Evolutionary conservation across 208 protist genomes (phyloP).

Genomic region (Entamoeba histolytica): DNA sequence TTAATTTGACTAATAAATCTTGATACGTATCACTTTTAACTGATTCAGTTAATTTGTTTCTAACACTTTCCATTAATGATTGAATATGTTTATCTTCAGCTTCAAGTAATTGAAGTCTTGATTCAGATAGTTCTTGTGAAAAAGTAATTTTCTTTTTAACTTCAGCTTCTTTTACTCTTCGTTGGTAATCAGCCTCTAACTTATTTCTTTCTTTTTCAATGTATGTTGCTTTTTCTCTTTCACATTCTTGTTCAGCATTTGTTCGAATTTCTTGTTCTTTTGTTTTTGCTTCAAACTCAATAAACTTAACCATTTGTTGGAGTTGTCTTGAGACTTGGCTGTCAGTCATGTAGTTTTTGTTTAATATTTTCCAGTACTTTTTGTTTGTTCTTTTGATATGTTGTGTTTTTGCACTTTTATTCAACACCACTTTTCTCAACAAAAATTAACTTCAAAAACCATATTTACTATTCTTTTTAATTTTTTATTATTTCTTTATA

Average conservation of each 20-base stretch:
- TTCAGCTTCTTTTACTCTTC: not conserved
- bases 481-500: no score
- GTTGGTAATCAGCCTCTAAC: not conserved
- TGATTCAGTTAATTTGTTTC: not conserved
- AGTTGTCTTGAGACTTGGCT: not conserved
- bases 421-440: no score
- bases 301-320: not conserved
- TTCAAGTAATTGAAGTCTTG: not conserved
- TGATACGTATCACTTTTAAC: not conserved
- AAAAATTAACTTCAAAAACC: no score
- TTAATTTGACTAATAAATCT: not conserved
- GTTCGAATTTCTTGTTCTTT: not conserved
- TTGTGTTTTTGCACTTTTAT: no score
- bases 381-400: no score
- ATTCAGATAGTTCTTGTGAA: not conserved
- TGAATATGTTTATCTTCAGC: not conserved
- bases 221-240: not conserved
- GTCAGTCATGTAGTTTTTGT: no score
- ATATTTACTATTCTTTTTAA: no score
- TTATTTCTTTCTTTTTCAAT: not conserved
- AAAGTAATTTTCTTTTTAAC: not conserved
- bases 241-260: not conserved
- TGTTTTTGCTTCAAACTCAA: not conserved
- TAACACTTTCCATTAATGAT: not conserved
- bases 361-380: no score